Conservation (phyloP, 306 rosid genomes). For the Quillaja saponaria region DNA sequence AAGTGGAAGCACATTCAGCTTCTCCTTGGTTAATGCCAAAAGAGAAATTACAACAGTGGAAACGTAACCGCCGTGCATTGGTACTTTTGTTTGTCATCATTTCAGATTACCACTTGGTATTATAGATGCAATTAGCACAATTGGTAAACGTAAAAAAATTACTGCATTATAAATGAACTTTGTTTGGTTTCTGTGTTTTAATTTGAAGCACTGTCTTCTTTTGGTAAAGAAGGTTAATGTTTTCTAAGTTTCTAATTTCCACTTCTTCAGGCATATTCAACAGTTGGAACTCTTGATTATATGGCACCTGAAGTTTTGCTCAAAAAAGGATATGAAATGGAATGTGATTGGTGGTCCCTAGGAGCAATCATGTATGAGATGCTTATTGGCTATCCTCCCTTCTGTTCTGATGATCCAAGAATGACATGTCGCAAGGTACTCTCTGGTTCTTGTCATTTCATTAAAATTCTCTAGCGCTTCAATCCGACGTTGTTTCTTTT, state of each 20-base stretch:
- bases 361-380: conserved; percentile 99
- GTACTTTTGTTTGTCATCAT: conserved; percentile 46
- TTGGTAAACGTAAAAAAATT: conserved; percentile 12
- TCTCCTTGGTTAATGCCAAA: conserved; percentile 96
- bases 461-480: conserved; percentile 23
- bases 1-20: conserved; percentile 63
- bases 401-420: conserved; percentile 99
- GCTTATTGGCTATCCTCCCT: conserved; percentile 97
- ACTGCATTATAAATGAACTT: conserved; percentile 13
- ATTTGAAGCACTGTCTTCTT: conserved; percentile 5
- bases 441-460: conserved; percentile 12
- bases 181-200: conserved; percentile 15
- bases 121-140: conserved; percentile 21
- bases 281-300: conserved; percentile 99
- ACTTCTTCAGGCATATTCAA: conserved; percentile 79
- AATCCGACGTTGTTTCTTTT: conserved; percentile 15
- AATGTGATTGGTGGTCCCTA: conserved; percentile 99
- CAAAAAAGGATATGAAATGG: conserved; percentile 96
- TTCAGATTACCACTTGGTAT: conserved; percentile 18
- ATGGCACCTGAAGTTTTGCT: conserved; percentile 99
- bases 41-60: conserved; percentile 91
- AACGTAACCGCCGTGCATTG: conserved; percentile 95
- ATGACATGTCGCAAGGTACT: conserved; percentile 95
- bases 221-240: neutral
- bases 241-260: conserved; percentile 6